Evolutionary conservation across 208 protist genomes (phyloP).

Genomic region (Acanthamoeba sp.): DNA sequence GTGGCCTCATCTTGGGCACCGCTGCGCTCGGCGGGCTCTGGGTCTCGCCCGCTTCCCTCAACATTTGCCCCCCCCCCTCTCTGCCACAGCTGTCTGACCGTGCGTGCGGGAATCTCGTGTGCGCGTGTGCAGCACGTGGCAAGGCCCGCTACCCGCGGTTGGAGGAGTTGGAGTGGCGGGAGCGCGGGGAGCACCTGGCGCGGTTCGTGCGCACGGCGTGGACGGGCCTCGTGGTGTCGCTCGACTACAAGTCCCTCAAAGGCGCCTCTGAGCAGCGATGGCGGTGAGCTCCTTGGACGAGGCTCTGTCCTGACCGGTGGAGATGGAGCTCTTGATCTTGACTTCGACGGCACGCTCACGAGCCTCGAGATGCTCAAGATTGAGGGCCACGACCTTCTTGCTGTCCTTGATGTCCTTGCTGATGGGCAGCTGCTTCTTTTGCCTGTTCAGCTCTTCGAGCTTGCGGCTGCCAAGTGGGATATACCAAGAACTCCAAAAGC

Average conservation of each 20-base stretch:
- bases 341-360: background rate
- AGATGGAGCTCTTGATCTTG: background rate
- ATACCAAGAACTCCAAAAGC: no score
- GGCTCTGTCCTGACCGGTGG: background rate
- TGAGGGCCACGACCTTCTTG: background rate
- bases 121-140: slow-evolving; percentile 1
- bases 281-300: background rate
- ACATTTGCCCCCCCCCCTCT: background rate
- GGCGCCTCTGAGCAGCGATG: background rate
- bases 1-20: background rate
- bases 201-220: slow-evolving; percentile 46
- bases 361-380: background rate
- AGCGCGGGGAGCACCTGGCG: slow-evolving; percentile 28
- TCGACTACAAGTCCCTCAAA: slow-evolving; percentile 69
- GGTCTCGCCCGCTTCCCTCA: background rate
- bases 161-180: background rate
- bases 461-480: no score
- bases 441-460: slow-evolving; percentile 2
- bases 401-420: slow-evolving; percentile 49
- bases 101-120: background rate
- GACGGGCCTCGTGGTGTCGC: slow-evolving; percentile 10
- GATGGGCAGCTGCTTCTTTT: background rate
- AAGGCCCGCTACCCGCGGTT: background rate
- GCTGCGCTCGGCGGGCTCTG: background rate
- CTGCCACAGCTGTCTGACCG: background rate